Evolutionary conservation across 176 grass and related monocot species (phyloP), one percentile per base, ranked within the genome.

Genomic region (Thalia dealbata): DNA sequence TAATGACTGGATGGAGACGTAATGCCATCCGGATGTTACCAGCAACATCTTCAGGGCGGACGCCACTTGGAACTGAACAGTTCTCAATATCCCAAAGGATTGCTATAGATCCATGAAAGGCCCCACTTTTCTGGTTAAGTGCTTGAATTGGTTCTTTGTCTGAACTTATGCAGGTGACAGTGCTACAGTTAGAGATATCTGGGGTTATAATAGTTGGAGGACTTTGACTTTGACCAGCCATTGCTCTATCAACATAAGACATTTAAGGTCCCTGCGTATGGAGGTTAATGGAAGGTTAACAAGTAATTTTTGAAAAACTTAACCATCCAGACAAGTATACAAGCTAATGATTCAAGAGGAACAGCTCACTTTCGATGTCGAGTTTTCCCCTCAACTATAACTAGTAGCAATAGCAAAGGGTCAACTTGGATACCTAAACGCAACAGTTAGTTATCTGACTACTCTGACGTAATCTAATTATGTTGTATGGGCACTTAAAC

Each of bases 21-120:
- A 97, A 67, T 73, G 89, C 89, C 77, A 87, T 92, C 28, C 93
- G 70, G 32, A 97, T 81, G 82, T 97, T 92, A 59, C 84, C 80
- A 80, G 93, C 82, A 52, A 97, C 87, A 58, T 97, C 89, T 80
- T 97, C 93, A 71, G 93, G 89, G 11, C 86, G 81, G 38, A 92
- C 82, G 86, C 85, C 89, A 76, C 82, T 88, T 35, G 93, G 93
- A 72, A 92, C 81, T 44, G 93, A 85, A 46, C 93, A 97, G 60
- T 97, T 97, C 79, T 92, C 93, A 32, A 97, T 97, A 58, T 97
- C 93, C 93, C 93, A 97, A 70, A 97, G 88, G 67, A 97, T 92
- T 72, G 82, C 81, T 42, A 92, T 85, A 62, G 87, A 89, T 48
- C 89, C 88, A 81, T 77, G 73, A 30, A 85, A 78, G 64, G 59